phyloP scores from a whole-genome alignment of 1,284 basidiomycete species.

The Takashimella koratensis region DNA sequence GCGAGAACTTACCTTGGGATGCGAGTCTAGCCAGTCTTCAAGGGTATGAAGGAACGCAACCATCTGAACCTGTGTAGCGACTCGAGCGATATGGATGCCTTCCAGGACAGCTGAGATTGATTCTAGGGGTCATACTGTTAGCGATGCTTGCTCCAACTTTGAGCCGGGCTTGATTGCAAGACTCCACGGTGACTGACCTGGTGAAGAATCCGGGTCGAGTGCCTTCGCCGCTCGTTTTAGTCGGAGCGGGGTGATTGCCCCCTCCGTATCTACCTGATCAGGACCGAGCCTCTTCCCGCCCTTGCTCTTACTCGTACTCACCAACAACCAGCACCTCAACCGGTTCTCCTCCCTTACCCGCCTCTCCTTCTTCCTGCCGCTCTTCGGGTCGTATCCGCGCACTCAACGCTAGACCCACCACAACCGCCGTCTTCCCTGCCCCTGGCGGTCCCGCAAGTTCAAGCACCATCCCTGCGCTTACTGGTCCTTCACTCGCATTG shows the following conservation, averaged over 20 bases:
- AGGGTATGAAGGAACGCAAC: slow-evolving; percentile 41
- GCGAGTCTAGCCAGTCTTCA: slow-evolving; percentile 40
- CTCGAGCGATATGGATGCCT: slow-evolving; percentile 43
- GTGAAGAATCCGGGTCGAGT: slow-evolving; percentile 3
- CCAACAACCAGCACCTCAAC: slow-evolving; percentile 45
- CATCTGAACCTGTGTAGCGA: slow-evolving; percentile 45
- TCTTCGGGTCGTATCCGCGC: slow-evolving; percentile 18
- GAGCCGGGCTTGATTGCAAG: no score
- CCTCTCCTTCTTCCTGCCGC: slow-evolving; percentile 1
- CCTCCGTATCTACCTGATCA: slow-evolving; percentile 43
- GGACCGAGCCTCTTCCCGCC: slow-evolving; percentile 34
- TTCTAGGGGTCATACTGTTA: neutral
- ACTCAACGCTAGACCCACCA: slow-evolving; percentile 32
- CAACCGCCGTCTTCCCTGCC: slow-evolving; percentile 40
- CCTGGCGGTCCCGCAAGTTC: slow-evolving; percentile 47
- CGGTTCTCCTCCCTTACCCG: slow-evolving; percentile 2
- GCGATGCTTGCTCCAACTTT: neutral
- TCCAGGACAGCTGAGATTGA: slow-evolving; percentile 17
- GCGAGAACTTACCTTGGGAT: slow-evolving; percentile 32
- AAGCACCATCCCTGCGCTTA: slow-evolving; percentile 39
- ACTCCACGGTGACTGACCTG: neutral
- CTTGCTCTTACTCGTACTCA: slow-evolving; percentile 41
- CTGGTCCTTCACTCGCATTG: slow-evolving; percentile 11
- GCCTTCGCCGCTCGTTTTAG: slow-evolving; percentile 23
- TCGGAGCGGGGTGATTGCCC: slow-evolving; percentile 33